These are phyloP conservation scores for Aspergillus intermedius DNA, from an alignment of 2,329 filamentous ascomycete species.

Conservation along the genomic window DNA sequence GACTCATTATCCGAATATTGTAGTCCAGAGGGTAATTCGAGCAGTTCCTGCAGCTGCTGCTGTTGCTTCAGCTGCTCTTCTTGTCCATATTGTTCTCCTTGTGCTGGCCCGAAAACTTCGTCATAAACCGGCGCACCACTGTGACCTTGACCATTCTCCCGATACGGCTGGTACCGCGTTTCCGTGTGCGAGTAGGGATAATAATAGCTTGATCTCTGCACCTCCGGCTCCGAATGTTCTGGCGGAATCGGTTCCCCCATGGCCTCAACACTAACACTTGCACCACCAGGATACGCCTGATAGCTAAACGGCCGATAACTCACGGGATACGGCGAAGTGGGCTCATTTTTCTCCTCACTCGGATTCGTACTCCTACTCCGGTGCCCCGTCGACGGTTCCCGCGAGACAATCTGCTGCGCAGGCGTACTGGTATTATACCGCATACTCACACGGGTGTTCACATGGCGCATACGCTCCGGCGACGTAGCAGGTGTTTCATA, in stretches of 20 bases:
- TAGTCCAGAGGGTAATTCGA: not conserved
- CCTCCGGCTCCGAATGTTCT: too few relatives aligned
- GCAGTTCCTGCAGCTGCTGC: not conserved
- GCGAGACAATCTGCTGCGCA: not conserved
- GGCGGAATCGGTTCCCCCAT: too few relatives aligned
- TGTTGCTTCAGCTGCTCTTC: not conserved
- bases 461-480: conserved; percentile 17
- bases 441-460: conserved; percentile 3
- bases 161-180: too few relatives aligned
- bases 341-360: not conserved
- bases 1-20: not conserved
- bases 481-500: conserved; percentile 21
- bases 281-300: not conserved
- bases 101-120: not conserved
- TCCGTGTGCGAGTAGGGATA: too few relatives aligned
- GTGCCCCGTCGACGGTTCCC: not conserved
- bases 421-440: not conserved
- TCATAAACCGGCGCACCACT: not conserved
- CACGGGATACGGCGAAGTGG: not conserved
- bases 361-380: not conserved
- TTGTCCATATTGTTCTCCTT: not conserved
- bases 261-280: not conserved
- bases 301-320: not conserved
- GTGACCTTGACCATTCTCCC: too few relatives aligned
- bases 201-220: too few relatives aligned